Base-by-base conservation (phyloP, 176 grass and related monocot species). In the Raddia guianensis region DNA sequence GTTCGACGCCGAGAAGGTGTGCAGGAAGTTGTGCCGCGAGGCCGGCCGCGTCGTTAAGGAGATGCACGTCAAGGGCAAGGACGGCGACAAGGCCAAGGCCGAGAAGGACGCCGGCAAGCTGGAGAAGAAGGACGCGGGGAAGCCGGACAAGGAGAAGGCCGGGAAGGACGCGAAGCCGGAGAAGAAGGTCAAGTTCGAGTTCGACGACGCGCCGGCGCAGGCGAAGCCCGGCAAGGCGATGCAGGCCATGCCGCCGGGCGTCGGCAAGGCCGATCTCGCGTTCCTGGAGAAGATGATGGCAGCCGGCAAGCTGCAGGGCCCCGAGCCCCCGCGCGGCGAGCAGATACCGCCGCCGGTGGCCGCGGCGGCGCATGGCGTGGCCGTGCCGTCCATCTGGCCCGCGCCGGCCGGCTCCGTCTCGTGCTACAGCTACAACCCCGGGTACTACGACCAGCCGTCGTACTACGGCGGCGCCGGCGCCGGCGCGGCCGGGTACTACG, bases 1-100 rank as follows among this genome's bases (percentile, higher is more conserved):
- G 54, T 94, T 97, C 85, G 86, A 97, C 79, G 76, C 94, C 10
- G 83, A 94, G 0, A 88, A 57, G 67, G 70, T 97, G 2, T 80
- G 85, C n/a, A 68, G 54, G 4, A 94, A 91, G 80, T 80, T 97
- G 5, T 78, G 59, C 44, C 89, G 85, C 80, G 14, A 86, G 42
- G 94, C 89, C 66, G 83, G 91, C 52, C 86, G 86, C 61, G 27
- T 94, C 67, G 94, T 98, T 81, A 92, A 85, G 66, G 81, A 89
- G 7, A 79, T 98, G 51, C 84, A 92, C 14, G 50, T 92, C 65
- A 89, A 91, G 15, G 87, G 79, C 59, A 89, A 90, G 64, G 83
- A 49, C 14, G 65, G 47, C 46, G 75, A 82, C 3, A 83, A 74
- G 80, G 18, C 59, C 5, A 81, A 81, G 70, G 69, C n/a, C 0